Base-by-base conservation (phyloP, 768 basidiomycete genomes). In the Termitomyces sp. region DNA sequence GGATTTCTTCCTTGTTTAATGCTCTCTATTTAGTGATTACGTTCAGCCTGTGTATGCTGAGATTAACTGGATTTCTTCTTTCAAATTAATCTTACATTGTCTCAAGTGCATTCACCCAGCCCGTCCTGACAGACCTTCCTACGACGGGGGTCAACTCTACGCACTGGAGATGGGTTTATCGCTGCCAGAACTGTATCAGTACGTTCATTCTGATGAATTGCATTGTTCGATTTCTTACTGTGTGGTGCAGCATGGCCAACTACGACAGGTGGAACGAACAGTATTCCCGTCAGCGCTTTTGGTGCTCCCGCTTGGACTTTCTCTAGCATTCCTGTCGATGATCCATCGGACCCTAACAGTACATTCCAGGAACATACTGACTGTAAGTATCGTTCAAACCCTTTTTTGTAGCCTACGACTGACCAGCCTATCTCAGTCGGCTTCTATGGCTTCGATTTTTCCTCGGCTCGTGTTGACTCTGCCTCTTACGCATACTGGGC, bases 111-210 rank as follows among this genome's bases (percentile, higher is more conserved):
- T 75, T 81, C 63, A 51, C 66, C 17, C 82, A 81, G 2, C 82
- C 83, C 0, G 69, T 73, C 15, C 66, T 86, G 45, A 84, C 82
- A 1, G 75, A 75, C 43, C 68, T 83, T 11, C 76, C 77, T 5
- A 71, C 73, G 8, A 75, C 77, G 15, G 73, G 68, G 53, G 75
- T 84, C 24, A 83, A 83, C 59, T 65, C 80, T 0, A 84, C 83
- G 1, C 80, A 83, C 59, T 85, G 83, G 82, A 83, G 83, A 58
- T 84, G 81, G 78, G 81, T 84, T 3, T 86, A 77, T 70, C 74
- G 82, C 17, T 86, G 84, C 75, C 80, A 84, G 62, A 79, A 83
- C 66, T 86, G 84, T 71, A 78, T 82, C 43, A 69, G 82, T 83
- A 65, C 56, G 76, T 74, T 22, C 26, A 15, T 2, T 2, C 40